Evolutionary conservation across 2,329 filamentous ascomycete species (phyloP), one percentile per base, ranked within the genome.

Genomic region (Fusarium sublunatum): DNA sequence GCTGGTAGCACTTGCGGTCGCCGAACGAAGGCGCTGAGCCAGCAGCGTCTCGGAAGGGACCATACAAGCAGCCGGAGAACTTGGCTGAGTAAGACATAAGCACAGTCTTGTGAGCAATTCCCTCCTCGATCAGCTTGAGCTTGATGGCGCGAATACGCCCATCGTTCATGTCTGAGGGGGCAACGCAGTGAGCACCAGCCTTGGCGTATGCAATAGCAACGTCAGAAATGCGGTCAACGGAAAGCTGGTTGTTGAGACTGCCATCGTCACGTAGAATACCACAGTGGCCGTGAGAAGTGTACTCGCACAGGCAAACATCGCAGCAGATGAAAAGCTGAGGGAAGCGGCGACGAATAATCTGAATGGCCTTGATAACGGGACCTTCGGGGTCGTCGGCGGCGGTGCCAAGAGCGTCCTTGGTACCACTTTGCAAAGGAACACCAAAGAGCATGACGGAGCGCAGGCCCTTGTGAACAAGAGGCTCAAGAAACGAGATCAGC

Each of bases 41-140:
- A 19, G 95, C 95, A 8, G 95, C 95, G 74, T 99, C 95, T 61
- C 95, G 91, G 86, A 99, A 99, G 11, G 95, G 95, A 0, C 95
- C 95, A 78, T 99, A 99, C 9, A 98, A 81, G 75, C 93, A 98
- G 41, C 95, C 95, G 22, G 91, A 94, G 79, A 99, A 99, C 77
- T 99, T 99, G 73, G 95, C 95, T 12, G 93, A 93, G 79, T 99
- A 99, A 5, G 93, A 97, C 95, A 99, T 98, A 60, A 99, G 84
- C 51, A 96, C 86, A 11, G 94, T 90, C 74, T 90, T 89, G 81
- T 99, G 95, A 7, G 93, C 90, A 69, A 98, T 91, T 50, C 94
- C 94, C 56, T 93, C 89, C 77, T 98, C 94, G 56, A 98, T 98
- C 62, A 99, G 83, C 82, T 97, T 98, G 50, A 97, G 86, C 83